Evolutionary conservation across 2,329 filamentous ascomycete species (phyloP).

Genomic region (Phaeomoniella chlamydospora): DNA sequence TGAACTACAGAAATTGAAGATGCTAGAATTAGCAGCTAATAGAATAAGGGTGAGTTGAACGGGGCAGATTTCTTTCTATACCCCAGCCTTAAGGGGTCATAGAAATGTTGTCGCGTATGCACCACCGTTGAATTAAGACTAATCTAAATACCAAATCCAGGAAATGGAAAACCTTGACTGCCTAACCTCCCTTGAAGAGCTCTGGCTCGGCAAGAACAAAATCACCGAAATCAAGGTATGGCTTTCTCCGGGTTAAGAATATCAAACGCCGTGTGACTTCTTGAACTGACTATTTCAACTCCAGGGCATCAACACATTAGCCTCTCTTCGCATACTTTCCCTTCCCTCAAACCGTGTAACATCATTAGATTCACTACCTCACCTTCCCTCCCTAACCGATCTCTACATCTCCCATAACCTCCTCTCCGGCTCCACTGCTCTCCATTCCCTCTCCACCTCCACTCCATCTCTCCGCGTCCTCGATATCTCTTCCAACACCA

Average conservation of each 20-base stretch:
- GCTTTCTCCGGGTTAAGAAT: too few relatives aligned
- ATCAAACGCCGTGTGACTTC: background rate
- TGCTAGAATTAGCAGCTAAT: conserved; percentile 85
- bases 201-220: conserved; percentile 96
- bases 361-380: conserved; percentile 59
- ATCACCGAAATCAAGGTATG: conserved; percentile 62
- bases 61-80: too few relatives aligned
- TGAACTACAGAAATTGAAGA: conserved; percentile 57
- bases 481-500: conserved; percentile 80
- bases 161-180: conserved; percentile 75
- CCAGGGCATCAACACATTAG: conserved; percentile 53
- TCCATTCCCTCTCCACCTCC: conserved; percentile 34
- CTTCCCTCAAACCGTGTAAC: conserved; percentile 91
- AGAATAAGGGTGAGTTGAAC: conserved; percentile 58
- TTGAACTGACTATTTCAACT: background rate
- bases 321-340: conserved; percentile 73
- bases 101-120: too few relatives aligned
- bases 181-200: conserved; percentile 63
- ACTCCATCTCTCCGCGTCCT: conserved; percentile 59
- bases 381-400: conserved; percentile 67
- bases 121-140: too few relatives aligned
- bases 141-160: too few relatives aligned
- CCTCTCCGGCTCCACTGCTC: conserved; percentile 60
- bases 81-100: too few relatives aligned
- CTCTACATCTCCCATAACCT: conserved; percentile 92